phyloP scores from a whole-genome alignment of 306 rosid genomes.

The Rosa multiflora region DNA sequence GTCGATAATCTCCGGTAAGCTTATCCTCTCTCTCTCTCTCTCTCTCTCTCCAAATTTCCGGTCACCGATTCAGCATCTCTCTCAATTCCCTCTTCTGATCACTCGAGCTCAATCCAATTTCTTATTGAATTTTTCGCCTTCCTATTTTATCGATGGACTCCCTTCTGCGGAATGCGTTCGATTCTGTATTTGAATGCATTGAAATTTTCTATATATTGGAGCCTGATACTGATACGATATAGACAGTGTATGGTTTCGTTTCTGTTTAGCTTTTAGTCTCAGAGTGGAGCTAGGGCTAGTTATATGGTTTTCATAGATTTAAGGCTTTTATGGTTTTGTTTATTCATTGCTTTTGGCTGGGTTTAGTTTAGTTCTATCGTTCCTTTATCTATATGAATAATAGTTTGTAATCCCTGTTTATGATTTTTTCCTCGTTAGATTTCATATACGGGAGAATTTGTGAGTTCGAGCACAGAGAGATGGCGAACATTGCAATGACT shows the following conservation, averaged over 20 bases:
- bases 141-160: background rate
- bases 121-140: background rate
- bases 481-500: constrained; percentile 76
- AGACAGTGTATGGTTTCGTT: background rate
- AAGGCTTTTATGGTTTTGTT: background rate
- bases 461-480: constrained; percentile 12
- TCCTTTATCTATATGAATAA: background rate
- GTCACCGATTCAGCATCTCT: background rate
- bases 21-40: background rate
- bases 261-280: background rate
- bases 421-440: background rate
- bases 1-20: constrained; percentile 8
- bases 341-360: background rate
- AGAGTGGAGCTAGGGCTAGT: constrained; percentile 17
- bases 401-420: background rate
- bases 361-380: background rate
- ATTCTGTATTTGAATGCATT: background rate
- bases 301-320: background rate
- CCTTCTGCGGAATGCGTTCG: background rate
- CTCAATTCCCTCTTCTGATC: background rate
- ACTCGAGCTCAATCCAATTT: background rate
- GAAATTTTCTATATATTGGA: background rate
- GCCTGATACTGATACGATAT: background rate
- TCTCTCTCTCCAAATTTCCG: background rate
- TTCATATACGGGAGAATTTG: background rate